A percentile compares a stretch with the other conserved stretches of the same genome.
Conservation (phyloP, 768 basidiomycete species). For the Gloeophyllum trabeum region DNA sequence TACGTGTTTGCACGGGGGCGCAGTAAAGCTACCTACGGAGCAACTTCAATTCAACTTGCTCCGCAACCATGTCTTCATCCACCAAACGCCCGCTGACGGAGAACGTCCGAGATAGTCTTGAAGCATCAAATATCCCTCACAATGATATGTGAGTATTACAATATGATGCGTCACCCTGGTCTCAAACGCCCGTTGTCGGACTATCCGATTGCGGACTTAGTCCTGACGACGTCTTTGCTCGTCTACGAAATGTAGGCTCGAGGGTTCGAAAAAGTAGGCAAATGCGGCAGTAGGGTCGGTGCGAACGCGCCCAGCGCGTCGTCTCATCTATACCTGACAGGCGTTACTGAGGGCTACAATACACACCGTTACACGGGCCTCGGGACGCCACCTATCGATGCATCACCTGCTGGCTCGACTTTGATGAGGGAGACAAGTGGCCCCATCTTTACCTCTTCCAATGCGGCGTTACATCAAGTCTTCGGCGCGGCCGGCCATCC, state of each 20-base stretch:
- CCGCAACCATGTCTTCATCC: neutral
- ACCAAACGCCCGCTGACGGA: neutral
- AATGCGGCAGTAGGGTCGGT: slow-evolving; percentile 5
- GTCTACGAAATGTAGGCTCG: slow-evolving; percentile 43
- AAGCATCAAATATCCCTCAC: neutral
- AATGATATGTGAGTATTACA: neutral
- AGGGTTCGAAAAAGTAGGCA: slow-evolving; percentile 51
- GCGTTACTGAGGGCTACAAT: slow-evolving; percentile 50
- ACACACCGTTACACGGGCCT: slow-evolving; percentile 13
- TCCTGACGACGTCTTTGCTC: slow-evolving; percentile 39
- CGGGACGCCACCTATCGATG: too few species aligned
- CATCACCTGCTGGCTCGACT: too few species aligned
- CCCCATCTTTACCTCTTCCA: slow-evolving; percentile 40
- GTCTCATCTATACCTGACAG: slow-evolving; percentile 23
- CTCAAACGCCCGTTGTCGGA: neutral
- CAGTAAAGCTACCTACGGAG: too few species aligned
- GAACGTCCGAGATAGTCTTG: neutral
- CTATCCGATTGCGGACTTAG: neutral
- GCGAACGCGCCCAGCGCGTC: slow-evolving; percentile 19
- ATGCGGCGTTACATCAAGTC: slow-evolving; percentile 42
- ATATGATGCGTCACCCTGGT: neutral
- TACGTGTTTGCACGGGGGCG: too few species aligned
- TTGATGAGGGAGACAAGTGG: slow-evolving; percentile 7
- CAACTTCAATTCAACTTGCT: too few species aligned
- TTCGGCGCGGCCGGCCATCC: slow-evolving; percentile 22